Percentiles rank a stretch among this genome's conserved stretches.
These are phyloP conservation scores for Aspergillus fischeri DNA, from an alignment of 2,329 filamentous ascomycete genomes.

Conservation along the genomic window DNA sequence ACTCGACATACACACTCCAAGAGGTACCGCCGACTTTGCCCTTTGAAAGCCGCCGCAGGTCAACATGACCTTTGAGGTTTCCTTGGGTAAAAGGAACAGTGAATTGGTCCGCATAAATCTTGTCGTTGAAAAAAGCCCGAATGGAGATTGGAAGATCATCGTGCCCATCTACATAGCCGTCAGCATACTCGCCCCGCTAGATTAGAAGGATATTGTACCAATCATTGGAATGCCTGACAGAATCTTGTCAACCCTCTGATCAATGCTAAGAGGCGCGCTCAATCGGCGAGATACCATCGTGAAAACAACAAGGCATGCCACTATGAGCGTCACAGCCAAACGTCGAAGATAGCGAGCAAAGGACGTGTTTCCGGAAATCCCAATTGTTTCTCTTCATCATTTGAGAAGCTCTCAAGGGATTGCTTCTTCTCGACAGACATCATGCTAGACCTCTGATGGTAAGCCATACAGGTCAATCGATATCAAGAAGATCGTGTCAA, in stretches of 20 bases:
- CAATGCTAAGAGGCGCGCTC: constrained; percentile 18
- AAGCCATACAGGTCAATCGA: background rate
- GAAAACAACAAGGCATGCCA: constrained; percentile 6
- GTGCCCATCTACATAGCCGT: constrained; percentile 66
- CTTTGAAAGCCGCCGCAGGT: constrained; percentile 67
- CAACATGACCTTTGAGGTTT: constrained; percentile 66
- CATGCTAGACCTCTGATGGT: background rate
- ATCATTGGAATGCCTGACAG: constrained; percentile 47
- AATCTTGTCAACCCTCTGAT: constrained; percentile 42
- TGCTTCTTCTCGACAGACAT: background rate
- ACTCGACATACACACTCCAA: constrained; percentile 82
- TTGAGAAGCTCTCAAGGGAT: background rate
- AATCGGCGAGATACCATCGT: constrained; percentile 2
- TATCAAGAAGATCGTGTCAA: too few species aligned
- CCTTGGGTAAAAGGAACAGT: constrained; percentile 69
- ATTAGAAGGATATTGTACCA: constrained; percentile 26
- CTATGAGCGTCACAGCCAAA: background rate
- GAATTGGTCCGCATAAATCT: constrained; percentile 72
- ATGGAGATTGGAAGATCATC: constrained; percentile 79
- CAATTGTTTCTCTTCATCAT: background rate
- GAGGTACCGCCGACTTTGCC: constrained; percentile 75
- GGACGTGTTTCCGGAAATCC: background rate
- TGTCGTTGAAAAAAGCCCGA: constrained; percentile 64
- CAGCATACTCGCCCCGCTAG: background rate
- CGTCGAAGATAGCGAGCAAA: background rate